Conservation (phyloP, 2,329 filamentous ascomycete species). For the Celoporthe dispersa region DNA sequence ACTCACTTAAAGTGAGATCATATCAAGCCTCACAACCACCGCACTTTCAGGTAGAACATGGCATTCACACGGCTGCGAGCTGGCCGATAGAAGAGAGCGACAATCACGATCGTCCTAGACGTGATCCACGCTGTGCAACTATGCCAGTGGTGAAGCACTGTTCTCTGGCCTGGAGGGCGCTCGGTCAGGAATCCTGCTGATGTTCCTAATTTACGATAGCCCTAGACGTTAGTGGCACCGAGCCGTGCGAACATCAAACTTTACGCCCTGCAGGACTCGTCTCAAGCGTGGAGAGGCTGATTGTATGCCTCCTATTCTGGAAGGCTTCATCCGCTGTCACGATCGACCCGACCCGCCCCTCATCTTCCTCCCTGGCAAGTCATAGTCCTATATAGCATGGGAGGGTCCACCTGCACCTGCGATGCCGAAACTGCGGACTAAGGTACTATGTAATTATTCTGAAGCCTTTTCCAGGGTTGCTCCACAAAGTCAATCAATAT, state of each 20-base stretch:
- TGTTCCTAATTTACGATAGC: not conserved
- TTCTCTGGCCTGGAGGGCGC: not conserved
- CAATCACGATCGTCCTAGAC: not conserved
- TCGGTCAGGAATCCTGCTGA: not conserved
- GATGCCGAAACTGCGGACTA: not conserved
- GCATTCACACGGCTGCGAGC: not conserved
- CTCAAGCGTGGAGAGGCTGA: not conserved
- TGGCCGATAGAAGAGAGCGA: not conserved
- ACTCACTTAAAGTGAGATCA: not conserved
- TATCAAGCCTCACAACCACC: not conserved
- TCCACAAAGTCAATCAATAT: not conserved
- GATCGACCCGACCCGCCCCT: not conserved
- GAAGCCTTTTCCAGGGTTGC: conserved; percentile 3
- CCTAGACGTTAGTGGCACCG: not conserved
- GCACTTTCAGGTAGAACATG: not conserved
- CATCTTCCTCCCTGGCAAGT: not conserved
- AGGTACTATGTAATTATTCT: not conserved
- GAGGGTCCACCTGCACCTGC: not conserved
- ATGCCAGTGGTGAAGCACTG: not conserved
- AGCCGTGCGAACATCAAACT: not conserved
- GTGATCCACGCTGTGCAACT: not conserved
- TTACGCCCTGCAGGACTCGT: not conserved
- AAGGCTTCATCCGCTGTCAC: not conserved
- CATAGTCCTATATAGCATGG: not conserved
- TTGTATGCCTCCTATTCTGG: not conserved